Evolutionary conservation across 306 rosid species (phyloP).

Genomic region (Vachellia collinsii): DNA sequence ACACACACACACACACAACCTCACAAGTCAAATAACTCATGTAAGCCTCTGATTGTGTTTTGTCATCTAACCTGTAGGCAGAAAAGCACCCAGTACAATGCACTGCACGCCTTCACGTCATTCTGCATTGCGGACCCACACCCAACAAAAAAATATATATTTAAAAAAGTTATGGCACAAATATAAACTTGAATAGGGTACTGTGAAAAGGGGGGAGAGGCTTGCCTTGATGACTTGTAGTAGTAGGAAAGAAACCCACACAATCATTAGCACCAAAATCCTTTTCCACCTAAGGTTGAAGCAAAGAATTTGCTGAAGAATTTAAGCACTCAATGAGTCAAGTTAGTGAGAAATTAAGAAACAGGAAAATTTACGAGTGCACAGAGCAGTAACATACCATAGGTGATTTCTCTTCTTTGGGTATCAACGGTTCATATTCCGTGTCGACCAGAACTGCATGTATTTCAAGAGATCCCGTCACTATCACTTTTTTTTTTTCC

Average conservation of each 20-base stretch:
- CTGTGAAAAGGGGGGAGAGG: neutral
- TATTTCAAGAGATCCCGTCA: conserved; percentile 20
- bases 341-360: neutral
- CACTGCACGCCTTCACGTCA: conserved; percentile 56
- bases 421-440: conserved; percentile 58
- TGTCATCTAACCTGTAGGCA: conserved; percentile 62
- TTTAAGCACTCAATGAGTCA: conserved; percentile 10
- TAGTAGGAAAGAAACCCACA: conserved; percentile 74
- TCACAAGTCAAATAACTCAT: neutral
- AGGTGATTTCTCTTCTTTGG: conserved; percentile 64
- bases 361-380: neutral
- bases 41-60: neutral
- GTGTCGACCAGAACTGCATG: conserved; percentile 72
- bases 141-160: neutral
- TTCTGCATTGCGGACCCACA: conserved; percentile 54
- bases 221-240: conserved; percentile 80
- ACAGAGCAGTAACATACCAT: conserved; percentile 46
- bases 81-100: conserved; percentile 86
- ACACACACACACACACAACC: neutral
- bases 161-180: neutral
- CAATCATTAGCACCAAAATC: conserved; percentile 50
- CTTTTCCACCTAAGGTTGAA: conserved; percentile 82
- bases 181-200: conserved; percentile 5
- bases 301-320: conserved; percentile 59
- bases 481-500: neutral